A percentile compares a stretch with the other conserved stretches of the same genome.
phyloP scores from a whole-genome alignment of 768 basidiomycete genomes.

The Tricholoma furcatifolium region DNA sequence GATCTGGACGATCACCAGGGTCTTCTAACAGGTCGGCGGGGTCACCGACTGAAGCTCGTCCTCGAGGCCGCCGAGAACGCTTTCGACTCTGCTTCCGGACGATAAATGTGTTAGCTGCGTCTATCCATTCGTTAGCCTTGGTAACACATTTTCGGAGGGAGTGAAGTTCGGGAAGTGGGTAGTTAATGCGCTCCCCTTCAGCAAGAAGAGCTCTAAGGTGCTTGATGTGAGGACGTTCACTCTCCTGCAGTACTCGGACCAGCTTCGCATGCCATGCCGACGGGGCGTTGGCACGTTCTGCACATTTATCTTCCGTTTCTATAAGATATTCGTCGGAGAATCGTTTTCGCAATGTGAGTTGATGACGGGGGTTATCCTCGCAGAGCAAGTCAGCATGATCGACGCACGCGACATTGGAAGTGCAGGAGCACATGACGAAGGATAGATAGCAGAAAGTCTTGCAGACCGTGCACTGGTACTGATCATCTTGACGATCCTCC shows the following conservation, averaged over 20 bases:
- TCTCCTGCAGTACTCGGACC: conserved; percentile 62
- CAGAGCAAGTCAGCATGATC: conserved; percentile 84
- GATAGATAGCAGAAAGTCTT: conserved; percentile 95
- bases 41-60: conserved; percentile 49
- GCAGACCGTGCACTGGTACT: conserved; percentile 93
- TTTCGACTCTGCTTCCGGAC: conserved; percentile 80
- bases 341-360: conserved; percentile 71
- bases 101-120: conserved; percentile 74
- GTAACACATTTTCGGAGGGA: conserved; percentile 77
- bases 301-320: conserved; percentile 63
- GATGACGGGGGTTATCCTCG: conserved; percentile 40
- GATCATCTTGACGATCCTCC: conserved; percentile 85
- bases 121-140: conserved; percentile 87
- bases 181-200: conserved; percentile 86
- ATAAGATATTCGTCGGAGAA: conserved; percentile 77
- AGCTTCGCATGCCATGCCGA: conserved; percentile 74
- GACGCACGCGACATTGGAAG: conserved; percentile 76
- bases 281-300: conserved; percentile 73
- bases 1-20: conserved; percentile 67
- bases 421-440: conserved; percentile 83
- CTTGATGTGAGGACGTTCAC: conserved; percentile 70
- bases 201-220: conserved; percentile 78
- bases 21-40: conserved; percentile 41
- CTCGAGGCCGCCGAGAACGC: conserved; percentile 64
- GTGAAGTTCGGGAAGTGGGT: conserved; percentile 67